Conservation (phyloP, 225 moss, liverwort and hornwort species). For the Polytrichum commune region DNA sequence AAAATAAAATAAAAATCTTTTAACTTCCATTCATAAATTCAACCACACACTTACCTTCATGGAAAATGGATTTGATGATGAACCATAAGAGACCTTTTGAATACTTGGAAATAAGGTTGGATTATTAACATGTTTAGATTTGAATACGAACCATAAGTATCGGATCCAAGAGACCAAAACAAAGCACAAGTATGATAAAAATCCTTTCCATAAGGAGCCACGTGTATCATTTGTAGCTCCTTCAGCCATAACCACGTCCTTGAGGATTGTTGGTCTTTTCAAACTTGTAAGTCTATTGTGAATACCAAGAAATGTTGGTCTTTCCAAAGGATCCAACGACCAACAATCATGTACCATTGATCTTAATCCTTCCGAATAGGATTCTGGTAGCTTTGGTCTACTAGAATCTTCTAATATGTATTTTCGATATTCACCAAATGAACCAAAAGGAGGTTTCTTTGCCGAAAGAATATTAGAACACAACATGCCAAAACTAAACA, state of each 20-base stretch:
- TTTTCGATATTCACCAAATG: constrained; percentile 3
- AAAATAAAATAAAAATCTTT: not conserved
- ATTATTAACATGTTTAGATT: not conserved
- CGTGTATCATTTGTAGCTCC: not conserved
- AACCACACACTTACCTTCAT: not conserved
- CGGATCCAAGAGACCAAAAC: not conserved
- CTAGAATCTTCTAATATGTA: constrained; percentile 8
- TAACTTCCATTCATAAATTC: not conserved
- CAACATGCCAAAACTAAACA: constrained; percentile 39
- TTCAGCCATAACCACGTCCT: not conserved
- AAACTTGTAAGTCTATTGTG: not conserved
- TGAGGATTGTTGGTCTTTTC: too few species aligned
- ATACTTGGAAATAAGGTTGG: not conserved
- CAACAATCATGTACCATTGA: constrained; percentile 32
- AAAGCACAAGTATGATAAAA: not conserved
- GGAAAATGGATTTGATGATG: not conserved
- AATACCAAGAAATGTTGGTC: constrained; percentile 31
- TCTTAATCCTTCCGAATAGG: constrained; percentile 19
- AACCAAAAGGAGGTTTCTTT: constrained; percentile 17
- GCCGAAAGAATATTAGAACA: constrained; percentile 27
- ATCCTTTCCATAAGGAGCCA: not conserved
- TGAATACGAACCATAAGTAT: too few species aligned
- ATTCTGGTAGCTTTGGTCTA: constrained; percentile 24
- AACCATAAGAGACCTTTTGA: not conserved
- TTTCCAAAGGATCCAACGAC: constrained; percentile 13